Evolutionary conservation across 257 asterid genomes (phyloP), one percentile per base, ranked within the genome.

Genomic region (Anisodus acutangulus): DNA sequence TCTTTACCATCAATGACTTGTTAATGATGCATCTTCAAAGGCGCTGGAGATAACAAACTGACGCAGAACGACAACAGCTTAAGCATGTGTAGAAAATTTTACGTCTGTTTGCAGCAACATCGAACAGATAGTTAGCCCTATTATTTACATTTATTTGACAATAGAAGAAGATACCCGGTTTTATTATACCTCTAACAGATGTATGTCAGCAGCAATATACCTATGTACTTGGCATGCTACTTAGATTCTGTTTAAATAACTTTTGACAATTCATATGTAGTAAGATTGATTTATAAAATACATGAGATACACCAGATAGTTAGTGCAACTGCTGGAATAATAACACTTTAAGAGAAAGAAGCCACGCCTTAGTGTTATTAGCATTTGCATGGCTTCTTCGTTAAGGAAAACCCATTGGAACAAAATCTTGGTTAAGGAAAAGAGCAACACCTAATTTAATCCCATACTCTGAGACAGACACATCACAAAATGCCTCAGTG

Each of bases 51-150:
- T 3, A 49, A 76, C n/a, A 78, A 78, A 78, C 82, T 78, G 49
- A 53, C 4, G 51, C 66, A 78, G 9, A 78, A 31, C 11, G 5
- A 31, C 49, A 13, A 53, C 66, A 53, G 51, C 49, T 31, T 13
- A 78, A 78, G 82, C 82, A 78, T 13, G 66, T 78, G 31, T 31
- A 9, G 3, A 53, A 78, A 4, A 26, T 15, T 31, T 8, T 78
- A 53, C 7, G 5, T 13, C n/a, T 31, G 49, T 13, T 78, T 53
- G 26, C 9, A 76, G 45, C 62, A 26, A 26, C 43, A 62, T 53
- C 31, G 82, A 26, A 78, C 66, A 76, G 81, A 76, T 51, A 76
- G 12, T 22, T 49, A 49, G 19, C 47, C 62, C 45, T 49, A 67
- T 76, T 26, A 47, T 45, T 49, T 49, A 74, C 60, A 22, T 12